Evolutionary conservation across 176 grass and related monocot genomes (phyloP).

Genomic region (Miscanthus lutarioriparius): DNA sequence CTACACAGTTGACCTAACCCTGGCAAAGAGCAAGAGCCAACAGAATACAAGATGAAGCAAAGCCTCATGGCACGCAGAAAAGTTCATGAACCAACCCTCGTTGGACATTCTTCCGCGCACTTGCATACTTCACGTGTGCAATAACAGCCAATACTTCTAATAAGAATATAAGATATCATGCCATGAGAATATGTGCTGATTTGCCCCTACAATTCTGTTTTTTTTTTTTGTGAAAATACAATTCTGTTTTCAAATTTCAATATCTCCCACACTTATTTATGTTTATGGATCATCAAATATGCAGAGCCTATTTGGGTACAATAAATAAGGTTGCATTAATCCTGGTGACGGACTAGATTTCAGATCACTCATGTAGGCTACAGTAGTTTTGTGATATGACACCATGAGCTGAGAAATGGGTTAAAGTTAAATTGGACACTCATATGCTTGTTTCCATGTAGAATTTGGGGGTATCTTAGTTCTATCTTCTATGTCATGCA

Average conservation of each 20-base stretch:
- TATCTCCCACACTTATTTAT: not conserved
- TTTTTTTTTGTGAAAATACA: too few relatives aligned
- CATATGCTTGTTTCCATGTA: not conserved
- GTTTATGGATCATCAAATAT: not conserved
- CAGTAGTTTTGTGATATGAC: not conserved
- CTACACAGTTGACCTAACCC: conserved; percentile 25
- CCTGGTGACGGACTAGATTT: not conserved
- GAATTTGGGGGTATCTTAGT: not conserved
- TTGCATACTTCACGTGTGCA: not conserved
- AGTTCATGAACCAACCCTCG: not conserved
- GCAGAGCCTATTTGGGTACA: not conserved
- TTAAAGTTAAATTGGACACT: not conserved
- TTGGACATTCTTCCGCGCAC: conserved; percentile 34
- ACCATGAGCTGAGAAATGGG: not conserved
- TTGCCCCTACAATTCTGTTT: not conserved
- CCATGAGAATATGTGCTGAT: conserved; percentile 10
- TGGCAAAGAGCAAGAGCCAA: conserved; percentile 31
- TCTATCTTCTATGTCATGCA: not conserved
- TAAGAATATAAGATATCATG: conserved; percentile 18
- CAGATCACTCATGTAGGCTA: not conserved
- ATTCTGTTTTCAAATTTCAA: conserved; percentile 9
- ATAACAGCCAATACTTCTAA: conserved; percentile 5
- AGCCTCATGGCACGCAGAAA: not conserved
- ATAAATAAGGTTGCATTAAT: not conserved
- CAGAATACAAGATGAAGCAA: conserved; percentile 11